Base-by-base conservation (phyloP, 352 stramenopile species). In the Blastocystis sp. region DNA sequence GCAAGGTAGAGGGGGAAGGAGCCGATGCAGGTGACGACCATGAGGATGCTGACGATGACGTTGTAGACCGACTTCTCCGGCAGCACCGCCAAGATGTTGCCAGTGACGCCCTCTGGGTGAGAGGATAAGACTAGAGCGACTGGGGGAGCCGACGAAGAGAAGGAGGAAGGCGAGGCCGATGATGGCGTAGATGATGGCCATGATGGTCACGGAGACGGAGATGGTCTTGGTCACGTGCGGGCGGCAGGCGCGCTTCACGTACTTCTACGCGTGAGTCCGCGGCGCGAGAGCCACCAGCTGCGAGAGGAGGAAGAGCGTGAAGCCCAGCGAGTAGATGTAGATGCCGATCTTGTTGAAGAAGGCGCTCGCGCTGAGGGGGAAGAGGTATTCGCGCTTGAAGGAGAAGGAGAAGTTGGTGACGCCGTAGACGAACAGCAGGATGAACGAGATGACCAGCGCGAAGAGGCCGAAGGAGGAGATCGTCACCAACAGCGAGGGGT, bases 371-470 rank as follows among this genome's bases (percentile, higher is more conserved):
- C 49, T 73, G 6, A 38, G 24, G 1, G 54, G 53, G 14, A 16
- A 85, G 24, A 57, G 29, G 40, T 76, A 76, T 4, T 9, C 48
- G 14, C 4, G 1, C 16, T 72, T 34, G 29, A 7, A 63, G 27
- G 11, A 27, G 21, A 85, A 67, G 11, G 34, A 7, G 4, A 24
- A 54, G 40, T 75, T 46, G 18, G 14, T 29, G 18, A 85, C 18
- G 9, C 75, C 54, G 29, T 85, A 85, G 29, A 85, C 42, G 53
- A 85, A 85, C 4, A 85, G 29, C 18, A 85, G n/a, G 18, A 85
- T n/a, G 75, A 75, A 75, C 4, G 34, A 59, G 51, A 85, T 38
- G 24, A 46, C 53, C 34, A 85, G 24, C 24, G 75, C 54, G 14
- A 75, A 24, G 9, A 85, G 32, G 6, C 75, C 75, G 24, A 73